Base-by-base conservation (phyloP, 345 rosid genomes). In the Passiflora organensis region DNA sequence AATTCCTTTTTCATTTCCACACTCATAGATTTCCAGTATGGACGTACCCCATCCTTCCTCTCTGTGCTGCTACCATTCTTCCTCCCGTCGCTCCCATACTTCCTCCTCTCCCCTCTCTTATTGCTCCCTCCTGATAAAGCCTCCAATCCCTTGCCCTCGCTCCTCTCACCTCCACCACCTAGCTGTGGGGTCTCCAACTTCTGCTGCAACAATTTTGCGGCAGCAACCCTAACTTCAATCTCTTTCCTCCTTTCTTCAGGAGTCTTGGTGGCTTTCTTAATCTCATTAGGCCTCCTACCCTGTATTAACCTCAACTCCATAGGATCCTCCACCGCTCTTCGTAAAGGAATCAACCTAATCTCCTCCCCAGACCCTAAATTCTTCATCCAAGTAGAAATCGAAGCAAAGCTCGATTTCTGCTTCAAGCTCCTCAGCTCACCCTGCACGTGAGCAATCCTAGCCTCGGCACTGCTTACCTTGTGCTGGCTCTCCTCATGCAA, bases 141-240 rank as follows among this genome's bases (percentile, higher is more conserved):
- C 72, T 80, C 87, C 41, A 69, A 60, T 45, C 76, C 87, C 60
- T 71, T 76, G 14, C n/a, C n/a, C 23, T 74, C 82, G 52, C 48
- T 63, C 66, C 66, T 74, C 68, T 66, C 77, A 46, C 67, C 83
- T 43, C 67, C 82, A 23, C 21, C 59, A 59, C 72, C 36, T 24
- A 62, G 48, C 55, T 38, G 19, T 12, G 43, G 43, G 13, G 64
- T 52, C 62, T 86, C 95, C 4, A 87, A 69, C 63, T 80, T 87
- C 81, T 86, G 96, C 82, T 89, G 99, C 77, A 83, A 34, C 62
- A 89, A 65, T 67, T 84, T 79, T 22, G 87, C 91, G 12, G 99
- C 97, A 45, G 96, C 95, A 28, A 93, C 97, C 75, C 85, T 76
- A 55, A 93, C 99, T 75, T 93, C 99, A 69, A 89, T 80, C 85